Evolutionary conservation across 1,284 basidiomycete genomes (phyloP), one percentile per base, ranked within the genome.

Genomic region (Cystobasidium pallidum): DNA sequence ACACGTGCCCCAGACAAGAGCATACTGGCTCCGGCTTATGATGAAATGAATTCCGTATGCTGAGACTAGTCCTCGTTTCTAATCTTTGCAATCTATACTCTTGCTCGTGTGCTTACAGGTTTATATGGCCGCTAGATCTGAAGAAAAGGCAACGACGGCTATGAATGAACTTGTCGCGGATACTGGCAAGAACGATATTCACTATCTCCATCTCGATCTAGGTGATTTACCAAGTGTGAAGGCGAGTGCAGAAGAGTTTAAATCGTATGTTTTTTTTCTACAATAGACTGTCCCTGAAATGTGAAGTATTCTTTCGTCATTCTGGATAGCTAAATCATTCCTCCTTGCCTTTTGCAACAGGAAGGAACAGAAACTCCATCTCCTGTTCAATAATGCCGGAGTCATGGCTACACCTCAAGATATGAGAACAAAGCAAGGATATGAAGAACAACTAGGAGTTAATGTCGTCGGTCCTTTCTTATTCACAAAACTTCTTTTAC

Each of bases 301-400:
- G n/a, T n/a, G n/a, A n/a, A n/a, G n/a, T n/a, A n/a, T n/a, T n/a
- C n/a, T n/a, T n/a, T n/a, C n/a, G n/a, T n/a, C 36, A 13, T 39
- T 39, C 36, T 39, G 36, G 36, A n/a, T n/a, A n/a, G n/a, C n/a
- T n/a, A n/a, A n/a, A n/a, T n/a, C n/a, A n/a, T n/a, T n/a, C n/a
- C n/a, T n/a, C n/a, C n/a, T n/a, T n/a, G n/a, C n/a, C n/a, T n/a
- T n/a, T n/a, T n/a, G n/a, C n/a, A 8, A 64, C 24, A 62, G 47
- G 3, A 70, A 58, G 52, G 73, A 74, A 34, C 58, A 34, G 2
- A 36, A 66, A 17, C 68, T 74, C 2, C 61, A 71, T 59, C 39
- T 72, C 30, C 67, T 74, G 36, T 65, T 72, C 68, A 72, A 72
- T 52, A 65, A 64, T 34, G 73, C 73, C 8, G 73, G 73, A 15